Conservation (phyloP, 495 filamentous ascomycete species). For the Aspergillus nidulans region DNA sequence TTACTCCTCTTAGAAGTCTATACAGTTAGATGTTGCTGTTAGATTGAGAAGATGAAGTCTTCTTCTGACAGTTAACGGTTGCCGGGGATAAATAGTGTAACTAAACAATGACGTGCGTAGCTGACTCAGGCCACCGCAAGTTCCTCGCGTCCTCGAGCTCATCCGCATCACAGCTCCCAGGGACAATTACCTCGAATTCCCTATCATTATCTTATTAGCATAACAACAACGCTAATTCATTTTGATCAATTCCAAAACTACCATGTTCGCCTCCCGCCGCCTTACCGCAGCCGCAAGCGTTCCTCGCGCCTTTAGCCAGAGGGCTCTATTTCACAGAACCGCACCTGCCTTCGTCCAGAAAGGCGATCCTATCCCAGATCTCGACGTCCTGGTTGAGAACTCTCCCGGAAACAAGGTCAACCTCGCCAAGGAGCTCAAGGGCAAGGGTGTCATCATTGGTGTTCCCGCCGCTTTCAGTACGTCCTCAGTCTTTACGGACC, state of each 20-base stretch:
- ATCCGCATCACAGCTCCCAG: background rate
- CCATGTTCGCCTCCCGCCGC: constrained; percentile 44
- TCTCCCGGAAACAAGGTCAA: constrained; percentile 81
- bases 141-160: constrained; percentile 4
- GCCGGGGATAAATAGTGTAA: background rate
- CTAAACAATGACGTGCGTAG: constrained; percentile 2
- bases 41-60: too few relatives aligned
- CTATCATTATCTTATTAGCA: too few relatives aligned
- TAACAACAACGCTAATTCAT: background rate
- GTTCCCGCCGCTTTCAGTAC: constrained; percentile 85
- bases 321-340: constrained; percentile 48
- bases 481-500: constrained; percentile 19
- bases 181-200: too few relatives aligned
- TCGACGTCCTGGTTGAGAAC: constrained; percentile 54
- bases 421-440: constrained; percentile 67
- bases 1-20: background rate
- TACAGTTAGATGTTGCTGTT: too few relatives aligned
- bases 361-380: constrained; percentile 60
- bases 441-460: constrained; percentile 77
- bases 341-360: constrained; percentile 52
- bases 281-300: constrained; percentile 31
- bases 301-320: constrained; percentile 33
- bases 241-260: background rate
- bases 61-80: too few relatives aligned
- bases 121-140: constrained; percentile 8